These are phyloP conservation scores for Coemansia furcata DNA, from an alignment of 192 early-diverging fungal genomes.

Conservation along the genomic window DNA sequence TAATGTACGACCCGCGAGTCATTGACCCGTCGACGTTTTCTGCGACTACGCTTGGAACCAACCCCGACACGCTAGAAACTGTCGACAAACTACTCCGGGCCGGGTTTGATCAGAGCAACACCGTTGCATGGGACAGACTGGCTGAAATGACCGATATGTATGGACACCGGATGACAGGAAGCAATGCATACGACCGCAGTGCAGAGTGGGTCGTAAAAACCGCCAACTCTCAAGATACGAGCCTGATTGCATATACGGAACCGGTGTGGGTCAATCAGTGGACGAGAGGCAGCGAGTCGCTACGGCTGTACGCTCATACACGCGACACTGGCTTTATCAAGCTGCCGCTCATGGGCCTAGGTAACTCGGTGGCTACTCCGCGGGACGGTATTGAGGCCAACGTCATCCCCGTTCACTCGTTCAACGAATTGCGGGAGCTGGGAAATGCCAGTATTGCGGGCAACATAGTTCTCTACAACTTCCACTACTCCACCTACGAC, in stretches of 20 bases:
- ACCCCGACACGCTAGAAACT: conserved; percentile 18
- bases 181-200: conserved; percentile 51
- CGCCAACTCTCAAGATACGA: conserved; percentile 34
- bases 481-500: conserved; percentile 34
- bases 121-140: conserved; percentile 59
- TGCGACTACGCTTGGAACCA: conserved; percentile 12
- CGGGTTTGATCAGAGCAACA: conserved; percentile 33
- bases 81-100: conserved; percentile 30
- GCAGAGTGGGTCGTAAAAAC: conserved; percentile 57
- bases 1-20: conserved; percentile 15
- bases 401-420: conserved; percentile 54
- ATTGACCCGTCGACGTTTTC: conserved; percentile 28
- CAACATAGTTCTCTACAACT: conserved; percentile 56
- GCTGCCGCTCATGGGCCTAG: conserved; percentile 55
- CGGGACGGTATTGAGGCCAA: conserved; percentile 49
- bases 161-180: conserved; percentile 58
- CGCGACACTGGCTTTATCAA: conserved; percentile 43
- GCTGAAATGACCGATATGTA: conserved; percentile 64
- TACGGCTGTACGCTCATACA: conserved; percentile 53
- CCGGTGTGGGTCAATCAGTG: conserved; percentile 56
- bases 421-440: conserved; percentile 49
- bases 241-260: conserved; percentile 55
- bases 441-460: conserved; percentile 45
- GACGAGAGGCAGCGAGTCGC: conserved; percentile 56
- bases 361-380: conserved; percentile 53